A percentile compares a stretch with the other conserved stretches of the same genome.
phyloP scores from a whole-genome alignment of 495 filamentous ascomycete species.

The Cryomyces antarcticus region DNA sequence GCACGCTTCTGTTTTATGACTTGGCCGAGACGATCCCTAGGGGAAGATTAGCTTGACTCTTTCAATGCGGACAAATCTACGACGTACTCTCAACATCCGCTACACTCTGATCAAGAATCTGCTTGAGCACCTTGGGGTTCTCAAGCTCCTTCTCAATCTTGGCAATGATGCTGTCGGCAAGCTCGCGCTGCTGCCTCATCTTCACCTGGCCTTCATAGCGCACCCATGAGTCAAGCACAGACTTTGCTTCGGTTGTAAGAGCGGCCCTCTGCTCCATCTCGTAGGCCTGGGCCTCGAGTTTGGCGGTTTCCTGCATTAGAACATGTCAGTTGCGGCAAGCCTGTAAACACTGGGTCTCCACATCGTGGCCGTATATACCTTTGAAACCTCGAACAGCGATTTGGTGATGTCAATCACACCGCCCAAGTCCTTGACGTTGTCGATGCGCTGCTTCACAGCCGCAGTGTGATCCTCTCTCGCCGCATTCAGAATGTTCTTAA shows the following conservation, averaged over 20 bases:
- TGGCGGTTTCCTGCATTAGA: constrained; percentile 67
- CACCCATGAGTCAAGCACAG: constrained; percentile 92
- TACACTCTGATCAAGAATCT: constrained; percentile 89
- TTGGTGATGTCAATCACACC: constrained; percentile 92
- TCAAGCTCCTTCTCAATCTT: constrained; percentile 98
- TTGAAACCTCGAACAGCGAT: constrained; percentile 90
- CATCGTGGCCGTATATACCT: constrained; percentile 33
- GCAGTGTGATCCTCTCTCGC: constrained; percentile 84
- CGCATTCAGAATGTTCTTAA: constrained; percentile 79
- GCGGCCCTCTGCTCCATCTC: constrained; percentile 92
- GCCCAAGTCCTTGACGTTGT: constrained; percentile 78
- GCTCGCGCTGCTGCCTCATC: constrained; percentile 90
- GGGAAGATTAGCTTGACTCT: too few relatives aligned
- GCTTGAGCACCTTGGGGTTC: constrained; percentile 83
- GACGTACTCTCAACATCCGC: constrained; percentile 87
- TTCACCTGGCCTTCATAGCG: constrained; percentile 97
- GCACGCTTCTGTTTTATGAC: too few relatives aligned
- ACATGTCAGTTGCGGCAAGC: constrained; percentile 2
- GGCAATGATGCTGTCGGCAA: constrained; percentile 75
- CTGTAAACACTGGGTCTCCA: too few relatives aligned
- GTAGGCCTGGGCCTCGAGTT: constrained; percentile 84
- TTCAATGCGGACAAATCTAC: too few relatives aligned
- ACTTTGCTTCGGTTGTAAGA: constrained; percentile 77
- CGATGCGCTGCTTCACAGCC: constrained; percentile 83
- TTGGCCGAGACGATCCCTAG: too few relatives aligned